Base-by-base conservation (phyloP, 441 rosid species). In the Erodium texanum region DNA sequence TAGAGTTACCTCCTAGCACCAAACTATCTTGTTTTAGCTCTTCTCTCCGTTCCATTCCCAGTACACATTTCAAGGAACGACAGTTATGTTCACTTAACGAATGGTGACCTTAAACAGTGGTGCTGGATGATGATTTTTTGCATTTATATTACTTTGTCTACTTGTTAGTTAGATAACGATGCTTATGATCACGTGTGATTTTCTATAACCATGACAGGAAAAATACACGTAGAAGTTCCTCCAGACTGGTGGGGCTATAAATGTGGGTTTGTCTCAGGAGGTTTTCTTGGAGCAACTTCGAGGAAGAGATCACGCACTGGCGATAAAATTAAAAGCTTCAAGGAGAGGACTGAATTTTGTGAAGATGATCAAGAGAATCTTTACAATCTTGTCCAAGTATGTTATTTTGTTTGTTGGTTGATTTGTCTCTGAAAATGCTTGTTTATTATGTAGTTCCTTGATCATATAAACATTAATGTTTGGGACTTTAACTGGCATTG, bases 331-430 rank as follows among this genome's bases (percentile, higher is more conserved):
- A 71, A 69, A 52, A 76, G 73, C 36, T 16, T 36, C 68, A 74
- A 69, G 12, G 75, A 79, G 81, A 89, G 98, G 76, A 83, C 76
- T 69, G 82, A 78, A 64, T 95, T 92, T 75, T 80, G 66, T 69
- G 99, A 95, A 84, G 87, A 92, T 68, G 99, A 92, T 81, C 99
- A 95, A 81, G 99, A 92, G 87, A 89, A 90, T 79, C 96, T 92
- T 20, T 95, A 95, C 82, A 90, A 95, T 63, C 84, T 92, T 75
- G 97, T 90, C 67, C 99, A 94, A 81, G 99, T 92, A 78, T 64
- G 80, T 68, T 10, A 6, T 18, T 22, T 24, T 12, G n/a, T 20
- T 65, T 70, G 58, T 29, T 54, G 58, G 19, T 66, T 54, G 68
- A 43, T 2, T 62, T 69, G 2, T 48, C 48, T 73, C 16, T 24